Evolutionary conservation across 129 eudicot species (phyloP).

Genomic region (Heracleum sosnowskyi): DNA sequence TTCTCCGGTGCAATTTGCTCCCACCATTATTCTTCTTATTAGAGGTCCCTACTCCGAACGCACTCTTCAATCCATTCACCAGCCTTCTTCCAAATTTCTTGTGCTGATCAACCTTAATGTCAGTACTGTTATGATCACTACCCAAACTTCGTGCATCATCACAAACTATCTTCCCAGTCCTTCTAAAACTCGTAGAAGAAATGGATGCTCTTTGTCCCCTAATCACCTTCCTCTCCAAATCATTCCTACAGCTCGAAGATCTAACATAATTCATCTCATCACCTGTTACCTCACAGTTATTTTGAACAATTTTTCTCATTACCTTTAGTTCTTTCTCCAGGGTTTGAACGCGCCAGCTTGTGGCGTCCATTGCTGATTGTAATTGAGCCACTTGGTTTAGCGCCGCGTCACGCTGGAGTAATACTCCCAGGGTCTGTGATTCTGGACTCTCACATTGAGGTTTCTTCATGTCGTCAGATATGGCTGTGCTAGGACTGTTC

Average conservation of each 20-base stretch:
- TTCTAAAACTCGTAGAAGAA: slow-evolving; percentile 37
- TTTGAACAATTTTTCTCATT: slow-evolving; percentile 38
- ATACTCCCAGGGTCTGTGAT: slow-evolving; percentile 54
- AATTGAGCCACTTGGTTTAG: slow-evolving; percentile 54
- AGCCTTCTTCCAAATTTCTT: slow-evolving; percentile 36
- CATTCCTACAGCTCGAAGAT: slow-evolving; percentile 46
- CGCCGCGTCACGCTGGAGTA: slow-evolving; percentile 72
- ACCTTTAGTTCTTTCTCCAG: slow-evolving; percentile 61
- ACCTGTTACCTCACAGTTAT: slow-evolving; percentile 10
- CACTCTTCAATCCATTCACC: slow-evolving; percentile 50
- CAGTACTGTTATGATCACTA: slow-evolving; percentile 1
- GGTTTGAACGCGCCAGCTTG: slow-evolving; percentile 47
- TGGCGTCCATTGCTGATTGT: slow-evolving; percentile 54
- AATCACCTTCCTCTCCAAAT: slow-evolving; percentile 40
- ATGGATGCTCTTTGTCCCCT: slow-evolving; percentile 71
- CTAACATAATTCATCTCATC: slow-evolving; percentile 19
- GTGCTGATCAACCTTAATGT: slow-evolving; percentile 7
- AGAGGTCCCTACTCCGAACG: slow-evolving; percentile 28
- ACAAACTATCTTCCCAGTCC: neutral
- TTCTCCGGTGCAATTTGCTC: neutral
- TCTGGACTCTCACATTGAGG: slow-evolving; percentile 4
- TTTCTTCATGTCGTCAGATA: slow-evolving; percentile 17
- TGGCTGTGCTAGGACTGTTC: slow-evolving; percentile 62
- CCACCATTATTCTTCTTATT: slow-evolving; percentile 17
- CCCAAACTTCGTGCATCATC: neutral